Evolutionary conservation across 768 basidiomycete genomes (phyloP).

Genomic region (Agrocybe pediades): DNA sequence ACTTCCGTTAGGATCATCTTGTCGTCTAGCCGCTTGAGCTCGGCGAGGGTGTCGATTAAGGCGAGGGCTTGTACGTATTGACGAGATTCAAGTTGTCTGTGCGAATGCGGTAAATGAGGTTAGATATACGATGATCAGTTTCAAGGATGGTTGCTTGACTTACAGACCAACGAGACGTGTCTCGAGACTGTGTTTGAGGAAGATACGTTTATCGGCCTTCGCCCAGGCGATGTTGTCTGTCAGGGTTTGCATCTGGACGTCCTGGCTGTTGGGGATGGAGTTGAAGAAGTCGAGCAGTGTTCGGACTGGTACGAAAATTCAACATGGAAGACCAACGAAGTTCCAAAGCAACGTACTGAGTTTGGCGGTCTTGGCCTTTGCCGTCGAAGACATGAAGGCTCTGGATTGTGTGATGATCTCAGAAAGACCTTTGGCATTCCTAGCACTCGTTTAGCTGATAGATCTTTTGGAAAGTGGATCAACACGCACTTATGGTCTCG

Average conservation of each 20-base stretch:
- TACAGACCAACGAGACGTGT: conserved; percentile 81
- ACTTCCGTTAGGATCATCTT: conserved; percentile 98
- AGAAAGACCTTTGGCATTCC: conserved; percentile 84
- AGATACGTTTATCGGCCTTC: conserved; percentile 88
- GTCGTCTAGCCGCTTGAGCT: conserved; percentile 92
- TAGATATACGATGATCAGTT: background rate
- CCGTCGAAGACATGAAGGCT: conserved; percentile 89
- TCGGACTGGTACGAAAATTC: conserved; percentile 57
- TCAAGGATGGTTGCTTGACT: conserved; percentile 10
- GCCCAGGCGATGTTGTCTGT: conserved; percentile 94
- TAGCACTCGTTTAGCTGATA: conserved; percentile 29
- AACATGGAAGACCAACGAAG: background rate
- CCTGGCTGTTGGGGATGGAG: conserved; percentile 71
- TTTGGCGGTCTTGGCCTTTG: conserved; percentile 97
- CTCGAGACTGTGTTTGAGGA: conserved; percentile 93
- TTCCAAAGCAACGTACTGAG: conserved; percentile 61
- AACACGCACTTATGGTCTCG: conserved; percentile 75
- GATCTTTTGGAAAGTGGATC: background rate
- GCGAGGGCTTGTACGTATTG: conserved; percentile 79
- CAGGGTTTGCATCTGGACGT: conserved; percentile 82
- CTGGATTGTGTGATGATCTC: conserved; percentile 84
- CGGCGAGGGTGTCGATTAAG: conserved; percentile 83
- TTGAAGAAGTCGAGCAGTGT: conserved; percentile 92
- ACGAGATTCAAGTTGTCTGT: conserved; percentile 71
- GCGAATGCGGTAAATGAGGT: conserved; percentile 5